Percentiles rank a stretch among this genome's conserved stretches.
phyloP scores from a whole-genome alignment of 768 basidiomycete species.

The Calvatia gigantea region DNA sequence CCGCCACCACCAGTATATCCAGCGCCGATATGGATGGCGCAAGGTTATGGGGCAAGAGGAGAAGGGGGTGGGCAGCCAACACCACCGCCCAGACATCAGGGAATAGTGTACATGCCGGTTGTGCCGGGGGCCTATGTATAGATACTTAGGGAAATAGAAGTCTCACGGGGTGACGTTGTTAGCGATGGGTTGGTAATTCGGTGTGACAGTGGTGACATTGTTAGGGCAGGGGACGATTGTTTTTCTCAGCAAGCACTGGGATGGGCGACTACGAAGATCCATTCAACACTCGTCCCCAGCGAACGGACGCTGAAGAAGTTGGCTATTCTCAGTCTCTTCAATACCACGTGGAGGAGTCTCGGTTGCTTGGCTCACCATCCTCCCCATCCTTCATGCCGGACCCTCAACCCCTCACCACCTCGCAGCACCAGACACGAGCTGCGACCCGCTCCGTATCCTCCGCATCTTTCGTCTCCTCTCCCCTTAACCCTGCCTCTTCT shows the following conservation, averaged over 20 bases:
- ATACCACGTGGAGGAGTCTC: constrained; percentile 13
- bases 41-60: not conserved
- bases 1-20: not conserved
- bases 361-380: constrained; percentile 13
- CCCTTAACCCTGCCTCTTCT: constrained; percentile 40
- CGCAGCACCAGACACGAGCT: constrained; percentile 5
- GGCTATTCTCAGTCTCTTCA: not conserved
- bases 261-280: not conserved
- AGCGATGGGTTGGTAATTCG: not conserved
- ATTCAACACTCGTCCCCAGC: not conserved
- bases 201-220: not conserved
- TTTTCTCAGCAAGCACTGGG: not conserved
- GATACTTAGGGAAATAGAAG: not conserved
- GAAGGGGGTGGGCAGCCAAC: not conserved
- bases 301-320: not conserved
- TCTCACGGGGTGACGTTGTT: not conserved
- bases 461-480: constrained; percentile 43
- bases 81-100: not conserved
- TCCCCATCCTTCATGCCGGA: not conserved
- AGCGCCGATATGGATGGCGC: not conserved
- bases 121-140: not conserved
- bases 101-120: constrained; percentile 7
- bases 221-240: not conserved
- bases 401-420: constrained; percentile 2
- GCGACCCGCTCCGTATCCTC: constrained; percentile 9